Percentiles rank a stretch among this genome's conserved stretches.
These are phyloP conservation scores for Albophoma yamanashiensis DNA, from an alignment of 2,329 filamentous ascomycete genomes.

Conservation along the genomic window DNA sequence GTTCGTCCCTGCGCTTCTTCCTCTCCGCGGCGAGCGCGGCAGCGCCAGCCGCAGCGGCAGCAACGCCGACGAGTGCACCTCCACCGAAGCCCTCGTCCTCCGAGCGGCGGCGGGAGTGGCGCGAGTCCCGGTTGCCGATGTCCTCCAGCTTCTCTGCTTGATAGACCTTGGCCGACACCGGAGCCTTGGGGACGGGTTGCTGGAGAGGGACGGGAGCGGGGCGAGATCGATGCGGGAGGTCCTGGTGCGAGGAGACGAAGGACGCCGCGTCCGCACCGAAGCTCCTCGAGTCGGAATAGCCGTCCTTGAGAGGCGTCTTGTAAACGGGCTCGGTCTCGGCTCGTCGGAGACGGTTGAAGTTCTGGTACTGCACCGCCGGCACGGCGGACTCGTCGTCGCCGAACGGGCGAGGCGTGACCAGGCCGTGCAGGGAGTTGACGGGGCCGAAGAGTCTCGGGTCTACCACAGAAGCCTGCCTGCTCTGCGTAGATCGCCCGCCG, in stretches of 20 bases:
- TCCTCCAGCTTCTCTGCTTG: slow-evolving; percentile 33
- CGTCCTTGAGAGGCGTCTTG: slow-evolving; percentile 40
- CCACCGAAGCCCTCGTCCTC: slow-evolving; percentile 29
- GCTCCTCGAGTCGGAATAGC: slow-evolving; percentile 55
- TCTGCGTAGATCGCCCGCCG: slow-evolving; percentile 7
- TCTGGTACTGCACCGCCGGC: slow-evolving; percentile 13
- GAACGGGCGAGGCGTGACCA: slow-evolving; percentile 45
- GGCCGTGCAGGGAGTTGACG: slow-evolving; percentile 47
- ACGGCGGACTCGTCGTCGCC: slow-evolving; percentile 21
- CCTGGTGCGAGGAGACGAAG: slow-evolving; percentile 29
- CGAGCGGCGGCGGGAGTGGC: slow-evolving; percentile 18
- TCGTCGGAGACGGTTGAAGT: slow-evolving; percentile 10
- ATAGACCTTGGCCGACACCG: slow-evolving; percentile 60
- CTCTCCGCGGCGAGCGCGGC: slow-evolving; percentile 16
- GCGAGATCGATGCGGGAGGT: slow-evolving; percentile 30
- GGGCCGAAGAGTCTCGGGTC: slow-evolving; percentile 50
- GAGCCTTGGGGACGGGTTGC: slow-evolving; percentile 70
- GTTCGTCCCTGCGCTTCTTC: slow-evolving; percentile 7
- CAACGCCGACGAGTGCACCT: slow-evolving; percentile 35
- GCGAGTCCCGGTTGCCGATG: slow-evolving; percentile 22
- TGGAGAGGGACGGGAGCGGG: slow-evolving; percentile 62
- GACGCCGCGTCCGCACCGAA: slow-evolving; percentile 49
- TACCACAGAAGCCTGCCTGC: slow-evolving; percentile 38
- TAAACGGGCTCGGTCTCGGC: slow-evolving; percentile 10
- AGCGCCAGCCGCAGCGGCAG: slow-evolving; percentile 38